Evolutionary conservation across 208 protist species (phyloP).

Genomic region (Balamuthia mandrillaris): DNA sequence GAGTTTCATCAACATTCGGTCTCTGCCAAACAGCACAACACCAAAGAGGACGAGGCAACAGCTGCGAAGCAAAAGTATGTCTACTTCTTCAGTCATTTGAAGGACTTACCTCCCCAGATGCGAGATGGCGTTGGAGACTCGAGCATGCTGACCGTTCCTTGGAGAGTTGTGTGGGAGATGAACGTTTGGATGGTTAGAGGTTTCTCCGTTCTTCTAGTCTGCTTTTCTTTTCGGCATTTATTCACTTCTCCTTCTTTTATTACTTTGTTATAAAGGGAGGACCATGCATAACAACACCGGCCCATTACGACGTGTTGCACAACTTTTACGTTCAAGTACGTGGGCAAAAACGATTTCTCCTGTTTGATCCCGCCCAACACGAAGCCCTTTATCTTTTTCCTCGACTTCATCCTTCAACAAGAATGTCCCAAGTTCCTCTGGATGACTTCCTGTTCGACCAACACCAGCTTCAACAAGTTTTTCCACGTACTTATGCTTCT

Average conservation of each 20-base stretch:
- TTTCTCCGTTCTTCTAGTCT: too few species aligned
- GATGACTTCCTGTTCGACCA: too few species aligned
- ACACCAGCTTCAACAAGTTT: too few species aligned
- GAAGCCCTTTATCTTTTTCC: constrained; percentile 15
- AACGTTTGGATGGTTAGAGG: constrained; percentile 38
- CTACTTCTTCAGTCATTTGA: constrained; percentile 25
- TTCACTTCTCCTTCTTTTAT: too few species aligned
- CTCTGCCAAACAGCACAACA: neutral
- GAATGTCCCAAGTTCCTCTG: constrained; percentile 20
- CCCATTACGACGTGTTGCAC: constrained; percentile 19
- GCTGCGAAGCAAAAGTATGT: neutral
- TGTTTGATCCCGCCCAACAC: neutral
- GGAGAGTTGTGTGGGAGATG: constrained; percentile 6
- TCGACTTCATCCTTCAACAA: neutral
- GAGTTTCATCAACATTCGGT: neutral
- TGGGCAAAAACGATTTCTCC: constrained; percentile 4
- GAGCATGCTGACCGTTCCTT: neutral
- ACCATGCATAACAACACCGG: neutral
- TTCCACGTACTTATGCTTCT: too few species aligned
- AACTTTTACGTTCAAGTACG: constrained; percentile 32
- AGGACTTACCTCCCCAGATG: neutral
- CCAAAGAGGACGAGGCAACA: neutral
- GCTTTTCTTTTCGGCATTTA: too few species aligned
- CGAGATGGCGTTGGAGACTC: neutral
- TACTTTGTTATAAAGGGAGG: too few species aligned